phyloP scores from a whole-genome alignment of 2,329 filamentous ascomycete genomes.

The Ambrosiella beaveri region DNA sequence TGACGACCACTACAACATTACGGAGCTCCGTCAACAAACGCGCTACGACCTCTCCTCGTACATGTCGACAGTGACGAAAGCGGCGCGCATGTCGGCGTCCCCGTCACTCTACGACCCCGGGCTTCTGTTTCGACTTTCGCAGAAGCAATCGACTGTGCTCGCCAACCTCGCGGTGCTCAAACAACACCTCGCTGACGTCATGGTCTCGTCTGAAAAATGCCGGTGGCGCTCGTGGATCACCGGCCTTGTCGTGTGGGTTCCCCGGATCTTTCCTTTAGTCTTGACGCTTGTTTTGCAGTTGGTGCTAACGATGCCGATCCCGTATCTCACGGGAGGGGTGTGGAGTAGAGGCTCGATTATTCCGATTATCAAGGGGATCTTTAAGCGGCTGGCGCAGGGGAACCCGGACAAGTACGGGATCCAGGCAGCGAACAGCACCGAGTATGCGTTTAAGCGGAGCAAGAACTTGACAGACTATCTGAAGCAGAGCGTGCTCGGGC shows the following conservation, averaged over 20 bases:
- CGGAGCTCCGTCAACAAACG: background rate
- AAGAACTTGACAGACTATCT: slow-evolving; percentile 34
- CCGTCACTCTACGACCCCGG: background rate
- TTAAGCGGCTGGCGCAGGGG: slow-evolving; percentile 5
- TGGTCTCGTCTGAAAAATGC: slow-evolving; percentile 11
- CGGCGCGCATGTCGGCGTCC: background rate
- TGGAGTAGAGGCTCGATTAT: slow-evolving; percentile 11
- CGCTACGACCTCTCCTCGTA: slow-evolving; percentile 3
- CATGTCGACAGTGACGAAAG: background rate
- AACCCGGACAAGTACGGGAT: background rate
- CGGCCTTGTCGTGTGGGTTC: slow-evolving; percentile 13
- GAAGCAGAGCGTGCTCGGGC: slow-evolving; percentile 26
- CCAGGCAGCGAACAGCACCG: slow-evolving; percentile 29
- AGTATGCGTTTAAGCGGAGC: slow-evolving; percentile 38
- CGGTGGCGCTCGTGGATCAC: slow-evolving; percentile 12
- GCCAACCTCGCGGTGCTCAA: slow-evolving; percentile 5
- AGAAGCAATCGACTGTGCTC: slow-evolving; percentile 2
- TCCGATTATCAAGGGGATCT: slow-evolving; percentile 10
- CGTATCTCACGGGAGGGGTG: background rate
- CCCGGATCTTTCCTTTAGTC: slow-evolving; percentile 12
- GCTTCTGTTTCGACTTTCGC: slow-evolving; percentile 1
- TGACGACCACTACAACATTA: slow-evolving; percentile 5
- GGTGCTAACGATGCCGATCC: slow-evolving; percentile 12
- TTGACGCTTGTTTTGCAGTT: slow-evolving; percentile 12
- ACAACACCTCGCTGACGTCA: slow-evolving; percentile 7